phyloP scores from a whole-genome alignment of 2,329 filamentous ascomycete species.

The Hirsutella minnesotensis region DNA sequence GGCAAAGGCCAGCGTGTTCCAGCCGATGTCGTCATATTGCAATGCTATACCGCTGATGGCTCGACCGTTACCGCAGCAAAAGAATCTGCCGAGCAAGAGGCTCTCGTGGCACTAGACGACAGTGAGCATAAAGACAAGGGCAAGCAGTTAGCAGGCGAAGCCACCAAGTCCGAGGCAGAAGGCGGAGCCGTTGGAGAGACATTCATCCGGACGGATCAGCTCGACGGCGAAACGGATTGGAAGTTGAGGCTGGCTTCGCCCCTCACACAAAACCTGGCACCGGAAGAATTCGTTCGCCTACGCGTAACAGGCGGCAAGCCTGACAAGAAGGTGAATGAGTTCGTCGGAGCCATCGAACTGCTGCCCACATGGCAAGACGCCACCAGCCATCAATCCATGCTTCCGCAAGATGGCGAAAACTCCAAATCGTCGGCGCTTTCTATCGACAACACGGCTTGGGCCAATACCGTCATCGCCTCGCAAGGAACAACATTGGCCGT shows the following conservation, averaged over 20 bases:
- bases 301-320: slow-evolving; percentile 77
- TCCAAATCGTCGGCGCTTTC: slow-evolving; percentile 59
- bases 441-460: slow-evolving; percentile 98
- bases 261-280: slow-evolving; percentile 66
- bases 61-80: slow-evolving; percentile 15
- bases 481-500: slow-evolving; percentile 81
- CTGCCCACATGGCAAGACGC: slow-evolving; percentile 40
- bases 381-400: slow-evolving; percentile 27
- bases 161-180: slow-evolving; percentile 15
- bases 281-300: slow-evolving; percentile 58
- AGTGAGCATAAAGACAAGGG: slow-evolving; percentile 20
- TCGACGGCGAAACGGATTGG: slow-evolving; percentile 98
- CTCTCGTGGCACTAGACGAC: slow-evolving; percentile 28
- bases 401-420: slow-evolving; percentile 20
- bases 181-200: slow-evolving; percentile 61
- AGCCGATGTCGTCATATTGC: slow-evolving; percentile 85
- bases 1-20: slow-evolving; percentile 87
- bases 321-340: slow-evolving; percentile 89
- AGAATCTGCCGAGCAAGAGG: slow-evolving; percentile 24
- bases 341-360: slow-evolving; percentile 78
- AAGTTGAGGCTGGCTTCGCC: slow-evolving; percentile 83
- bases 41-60: slow-evolving; percentile 57
- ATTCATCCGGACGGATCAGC: slow-evolving; percentile 92
- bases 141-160: slow-evolving; percentile 20
- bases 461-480: slow-evolving; percentile 92